phyloP scores from a whole-genome alignment of 495 filamentous ascomycete species.

The Penicillium daleae region DNA sequence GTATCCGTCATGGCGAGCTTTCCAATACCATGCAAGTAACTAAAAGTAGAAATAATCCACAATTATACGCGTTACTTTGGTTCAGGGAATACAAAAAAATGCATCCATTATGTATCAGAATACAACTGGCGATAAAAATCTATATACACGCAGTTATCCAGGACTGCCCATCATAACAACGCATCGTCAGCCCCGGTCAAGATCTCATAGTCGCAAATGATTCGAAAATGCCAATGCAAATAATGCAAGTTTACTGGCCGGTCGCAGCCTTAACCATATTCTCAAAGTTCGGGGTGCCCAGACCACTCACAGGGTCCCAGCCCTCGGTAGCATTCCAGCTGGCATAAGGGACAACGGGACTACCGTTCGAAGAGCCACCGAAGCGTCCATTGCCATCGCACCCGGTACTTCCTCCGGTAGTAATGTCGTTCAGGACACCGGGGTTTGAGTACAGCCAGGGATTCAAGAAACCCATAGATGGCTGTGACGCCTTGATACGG shows the following conservation, averaged over 20 bases:
- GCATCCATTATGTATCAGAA: neutral
- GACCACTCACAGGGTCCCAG: conserved; percentile 66
- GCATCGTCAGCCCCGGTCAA: neutral
- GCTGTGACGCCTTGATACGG: conserved; percentile 55
- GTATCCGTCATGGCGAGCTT: too few species aligned
- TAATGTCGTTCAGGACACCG: conserved; percentile 66
- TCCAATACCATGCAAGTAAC: too few species aligned
- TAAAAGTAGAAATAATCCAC: too few species aligned
- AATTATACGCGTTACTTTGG: too few species aligned
- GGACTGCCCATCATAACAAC: neutral
- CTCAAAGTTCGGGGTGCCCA: conserved; percentile 57
- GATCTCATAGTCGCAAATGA: neutral
- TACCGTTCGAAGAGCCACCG: conserved; percentile 37
- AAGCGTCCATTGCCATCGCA: conserved; percentile 57
- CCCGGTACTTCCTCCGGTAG: conserved; percentile 59
- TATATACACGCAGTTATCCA: neutral
- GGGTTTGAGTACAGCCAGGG: conserved; percentile 66
- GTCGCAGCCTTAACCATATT: conserved; percentile 39
- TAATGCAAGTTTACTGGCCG: conserved; percentile 6
- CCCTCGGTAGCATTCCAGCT: conserved; percentile 58
- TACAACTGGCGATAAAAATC: neutral
- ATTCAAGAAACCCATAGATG: conserved; percentile 72
- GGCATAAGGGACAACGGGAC: conserved; percentile 43
- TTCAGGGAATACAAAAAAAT: neutral
- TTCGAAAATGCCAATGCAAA: neutral